Conservation (phyloP, 345 rosid species). For the Arabidopsis arenosa region DNA sequence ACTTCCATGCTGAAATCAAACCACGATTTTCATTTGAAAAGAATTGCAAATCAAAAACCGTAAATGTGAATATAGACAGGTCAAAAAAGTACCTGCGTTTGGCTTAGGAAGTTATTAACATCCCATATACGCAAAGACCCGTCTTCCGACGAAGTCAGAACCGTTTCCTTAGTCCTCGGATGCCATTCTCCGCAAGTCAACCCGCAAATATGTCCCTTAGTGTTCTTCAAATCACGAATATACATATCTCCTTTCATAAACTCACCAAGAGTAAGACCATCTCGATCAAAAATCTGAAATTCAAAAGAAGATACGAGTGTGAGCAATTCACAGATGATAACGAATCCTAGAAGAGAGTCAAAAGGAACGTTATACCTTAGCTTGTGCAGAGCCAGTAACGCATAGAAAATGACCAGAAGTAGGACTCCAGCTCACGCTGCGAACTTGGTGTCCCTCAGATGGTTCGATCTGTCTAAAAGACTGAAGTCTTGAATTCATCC, state of each 20-base stretch:
- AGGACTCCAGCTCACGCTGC: conserved; percentile 95
- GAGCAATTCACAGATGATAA: conserved; percentile 4
- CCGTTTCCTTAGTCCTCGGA: conserved; percentile 79
- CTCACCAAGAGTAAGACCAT: conserved; percentile 94
- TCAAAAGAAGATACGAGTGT: conserved; percentile 13
- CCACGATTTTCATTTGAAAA: neutral
- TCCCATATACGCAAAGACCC: conserved; percentile 98
- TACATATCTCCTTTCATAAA: conserved; percentile 99
- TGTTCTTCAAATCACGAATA: conserved; percentile 94
- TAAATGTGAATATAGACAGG: conserved; percentile 9
- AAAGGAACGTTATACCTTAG: conserved; percentile 59
- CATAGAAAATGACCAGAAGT: conserved; percentile 83
- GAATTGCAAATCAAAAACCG: neutral
- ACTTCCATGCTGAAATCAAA: conserved; percentile 25
- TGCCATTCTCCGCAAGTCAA: conserved; percentile 98
- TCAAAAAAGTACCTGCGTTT: conserved; percentile 67
- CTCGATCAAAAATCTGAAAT: conserved; percentile 89
- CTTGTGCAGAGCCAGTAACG: conserved; percentile 96
- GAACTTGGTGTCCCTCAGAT: conserved; percentile 93
- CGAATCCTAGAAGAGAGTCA: neutral
- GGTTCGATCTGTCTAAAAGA: conserved; percentile 97
- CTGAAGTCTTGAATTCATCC: conserved; percentile 86
- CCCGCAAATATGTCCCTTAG: conserved; percentile 94
- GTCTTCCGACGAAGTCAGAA: conserved; percentile 95
- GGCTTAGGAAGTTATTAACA: conserved; percentile 92